phyloP scores from a whole-genome alignment of 2,329 filamentous ascomycete species.

The Escovopsis sp. region DNA sequence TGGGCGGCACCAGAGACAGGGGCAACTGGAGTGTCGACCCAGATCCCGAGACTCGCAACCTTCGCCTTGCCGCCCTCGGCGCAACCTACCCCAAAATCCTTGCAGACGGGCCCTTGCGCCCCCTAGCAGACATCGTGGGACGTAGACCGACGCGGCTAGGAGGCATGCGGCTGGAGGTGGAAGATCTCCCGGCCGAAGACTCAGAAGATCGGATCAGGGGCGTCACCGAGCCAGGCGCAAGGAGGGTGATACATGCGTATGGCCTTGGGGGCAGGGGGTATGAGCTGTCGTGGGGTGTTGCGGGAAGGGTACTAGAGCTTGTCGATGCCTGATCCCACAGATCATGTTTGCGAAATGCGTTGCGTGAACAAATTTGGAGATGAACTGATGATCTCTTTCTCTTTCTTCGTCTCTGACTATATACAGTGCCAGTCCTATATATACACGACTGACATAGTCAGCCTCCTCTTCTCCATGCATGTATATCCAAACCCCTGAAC shows the following conservation, averaged over 20 bases:
- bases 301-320: conserved; percentile 17
- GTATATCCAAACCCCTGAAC: too few species aligned
- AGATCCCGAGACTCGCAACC: conserved; percentile 28
- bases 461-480: too few species aligned
- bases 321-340: conserved; percentile 5
- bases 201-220: conserved; percentile 1
- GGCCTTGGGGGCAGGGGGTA: conserved; percentile 40
- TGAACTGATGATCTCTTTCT: too few species aligned
- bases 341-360: not conserved
- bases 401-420: too few species aligned
- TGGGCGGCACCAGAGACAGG: conserved; percentile 50
- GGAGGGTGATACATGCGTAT: conserved; percentile 33
- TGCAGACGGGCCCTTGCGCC: conserved; percentile 9
- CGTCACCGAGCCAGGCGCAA: conserved; percentile 1
- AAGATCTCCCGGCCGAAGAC: conserved; percentile 1
- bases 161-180: conserved; percentile 26
- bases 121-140: conserved; percentile 25
- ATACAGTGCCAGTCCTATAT: too few species aligned
- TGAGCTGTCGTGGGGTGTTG: conserved; percentile 42
- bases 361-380: too few species aligned
- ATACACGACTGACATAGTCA: too few species aligned
- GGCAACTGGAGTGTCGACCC: conserved; percentile 38
- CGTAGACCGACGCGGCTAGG: conserved; percentile 29
- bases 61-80: conserved; percentile 20
- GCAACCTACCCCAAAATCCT: conserved; percentile 21